Conservation (phyloP, 2,329 filamentous ascomycete species). For the Xylaria hypoxylon region DNA sequence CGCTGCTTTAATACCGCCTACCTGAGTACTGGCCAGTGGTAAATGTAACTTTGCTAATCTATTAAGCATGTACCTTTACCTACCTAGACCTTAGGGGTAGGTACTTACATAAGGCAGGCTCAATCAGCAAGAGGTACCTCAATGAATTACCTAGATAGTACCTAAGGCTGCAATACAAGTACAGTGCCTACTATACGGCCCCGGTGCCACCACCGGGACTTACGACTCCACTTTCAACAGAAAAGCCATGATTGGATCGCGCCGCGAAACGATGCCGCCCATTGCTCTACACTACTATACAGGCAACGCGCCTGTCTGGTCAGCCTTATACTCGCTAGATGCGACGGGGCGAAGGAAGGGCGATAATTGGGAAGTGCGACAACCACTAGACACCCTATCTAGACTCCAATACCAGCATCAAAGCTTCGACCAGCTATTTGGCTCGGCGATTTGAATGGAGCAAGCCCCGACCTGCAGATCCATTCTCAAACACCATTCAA, state of each 20-base stretch:
- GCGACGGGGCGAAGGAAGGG: conserved; percentile 29
- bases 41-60: too few relatives aligned
- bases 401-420: conserved; percentile 1
- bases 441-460: conserved; percentile 10
- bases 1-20: too few relatives aligned
- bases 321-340: conserved; percentile 36
- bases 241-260: conserved; percentile 20
- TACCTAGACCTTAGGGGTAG: too few relatives aligned
- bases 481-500: not conserved
- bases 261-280: conserved; percentile 21
- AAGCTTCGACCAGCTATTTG: conserved; percentile 25
- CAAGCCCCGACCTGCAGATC: conserved; percentile 1
- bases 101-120: too few relatives aligned
- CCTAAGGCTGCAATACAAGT: too few relatives aligned
- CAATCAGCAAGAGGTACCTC: too few relatives aligned
- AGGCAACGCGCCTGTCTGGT: conserved; percentile 20
- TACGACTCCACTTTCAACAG: conserved; percentile 27
- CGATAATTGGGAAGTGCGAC: conserved; percentile 18
- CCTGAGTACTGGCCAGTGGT: too few relatives aligned
- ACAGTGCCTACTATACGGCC: not conserved
- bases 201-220: not conserved
- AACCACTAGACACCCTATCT: not conserved
- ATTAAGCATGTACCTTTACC: too few relatives aligned
- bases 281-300: not conserved
- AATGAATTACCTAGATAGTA: too few relatives aligned